Conservation (phyloP, 495 filamentous ascomycete genomes). For the Penicillium nucicola region DNA sequence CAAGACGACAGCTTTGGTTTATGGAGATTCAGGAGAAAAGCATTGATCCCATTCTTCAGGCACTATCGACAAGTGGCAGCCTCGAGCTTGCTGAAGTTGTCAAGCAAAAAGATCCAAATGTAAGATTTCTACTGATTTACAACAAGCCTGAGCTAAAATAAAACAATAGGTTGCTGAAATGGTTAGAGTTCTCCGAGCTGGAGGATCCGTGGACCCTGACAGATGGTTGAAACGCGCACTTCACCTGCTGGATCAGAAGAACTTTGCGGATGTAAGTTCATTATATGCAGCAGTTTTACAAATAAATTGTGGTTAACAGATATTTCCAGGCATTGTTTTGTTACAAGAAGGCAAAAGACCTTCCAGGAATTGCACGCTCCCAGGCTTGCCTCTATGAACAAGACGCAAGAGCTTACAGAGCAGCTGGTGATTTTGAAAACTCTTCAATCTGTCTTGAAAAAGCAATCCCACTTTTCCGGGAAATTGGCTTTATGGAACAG, state of each 20-base stretch:
- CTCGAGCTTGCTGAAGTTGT: conserved; percentile 12
- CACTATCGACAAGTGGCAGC: background rate
- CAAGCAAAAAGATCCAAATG: conserved; percentile 9
- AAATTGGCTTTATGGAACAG: conserved; percentile 2
- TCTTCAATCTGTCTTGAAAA: conserved; percentile 4
- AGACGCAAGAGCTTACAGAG: conserved; percentile 9
- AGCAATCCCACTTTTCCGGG: conserved; percentile 10
- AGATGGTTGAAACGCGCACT: conserved; percentile 13
- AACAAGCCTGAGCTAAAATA: background rate
- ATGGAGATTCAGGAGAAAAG: conserved; percentile 17
- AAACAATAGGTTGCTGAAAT: conserved; percentile 6
- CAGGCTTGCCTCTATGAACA: conserved; percentile 16
- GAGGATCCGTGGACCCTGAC: conserved; percentile 12
- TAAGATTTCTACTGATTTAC: background rate
- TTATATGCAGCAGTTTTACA: background rate
- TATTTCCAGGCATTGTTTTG: conserved; percentile 10
- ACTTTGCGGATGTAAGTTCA: conserved; percentile 9
- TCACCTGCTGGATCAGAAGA: conserved; percentile 14
- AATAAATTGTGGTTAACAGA: background rate
- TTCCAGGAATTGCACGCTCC: conserved; percentile 7
- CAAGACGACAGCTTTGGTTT: conserved; percentile 23
- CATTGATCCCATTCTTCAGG: conserved; percentile 8
- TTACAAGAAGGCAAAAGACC: conserved; percentile 12
- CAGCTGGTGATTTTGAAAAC: conserved; percentile 2
- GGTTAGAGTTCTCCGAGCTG: conserved; percentile 7